Evolutionary conservation across 148 eudicot genomes (phyloP), one percentile per base, ranked within the genome.

Genomic region (Dianthus caryophyllus): DNA sequence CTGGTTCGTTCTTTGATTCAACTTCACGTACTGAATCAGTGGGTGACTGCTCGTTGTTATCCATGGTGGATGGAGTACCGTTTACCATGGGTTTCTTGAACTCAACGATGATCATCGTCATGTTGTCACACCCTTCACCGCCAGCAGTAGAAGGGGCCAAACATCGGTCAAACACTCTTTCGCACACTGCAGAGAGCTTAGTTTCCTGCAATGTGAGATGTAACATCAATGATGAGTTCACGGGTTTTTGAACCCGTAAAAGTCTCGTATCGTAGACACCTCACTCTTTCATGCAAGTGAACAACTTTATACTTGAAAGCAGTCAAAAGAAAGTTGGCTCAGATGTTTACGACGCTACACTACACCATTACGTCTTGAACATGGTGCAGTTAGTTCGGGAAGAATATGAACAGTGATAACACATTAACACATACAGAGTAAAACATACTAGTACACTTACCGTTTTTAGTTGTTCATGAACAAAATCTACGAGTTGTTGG

Each of bases 101-200:
- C 73, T 88, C 90, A 62, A 94, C 96, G 66, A 94, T 68, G 33
- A 94, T 82, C 96, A 94, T 90, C 21, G 99, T 94, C 99, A 94
- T 94, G 82, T 94, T 94, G 68, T 94, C 99, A 33, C 99, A 94
- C 18, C 99, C 99, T 73, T 94, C 99, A 11, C 99, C 99, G 11
- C 84, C 85, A 43, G 93, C 88, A 13, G 99, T 90, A 41, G 97
- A 83, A 39, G 99, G 99, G 55, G 99, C 99, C 66, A 94, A 70
- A 66, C 96, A 88, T 73, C 87, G 71, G 60, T 90, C 95, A 26
- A 90, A 80, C 14, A 85, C 93, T 79, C 75, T 86, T 76, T 90
- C 99, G 59, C 99, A 94, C 25, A 90, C 86, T 6, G 27, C 71
- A 8, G 99, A 94, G 20, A 94, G 96, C 80, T 90, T 90, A 60